Conservation (phyloP, 2,329 filamentous ascomycete genomes). For the Byssochlamys sp. region DNA sequence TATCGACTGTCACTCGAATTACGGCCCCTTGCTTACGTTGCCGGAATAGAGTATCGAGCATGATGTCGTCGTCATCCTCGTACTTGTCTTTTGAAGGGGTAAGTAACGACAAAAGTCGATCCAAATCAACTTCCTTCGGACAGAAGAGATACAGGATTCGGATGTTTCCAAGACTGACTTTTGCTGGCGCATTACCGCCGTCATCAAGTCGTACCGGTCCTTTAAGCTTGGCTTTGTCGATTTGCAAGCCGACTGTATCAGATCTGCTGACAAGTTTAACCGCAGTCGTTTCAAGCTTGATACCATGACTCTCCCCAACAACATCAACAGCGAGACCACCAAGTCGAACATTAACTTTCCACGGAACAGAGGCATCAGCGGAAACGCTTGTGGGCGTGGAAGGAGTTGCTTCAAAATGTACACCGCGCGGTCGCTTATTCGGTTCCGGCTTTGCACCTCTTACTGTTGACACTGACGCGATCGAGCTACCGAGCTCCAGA, state of each 20-base stretch:
- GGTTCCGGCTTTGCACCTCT: conserved; percentile 24
- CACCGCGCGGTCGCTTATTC: conserved; percentile 36
- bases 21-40: conserved; percentile 82
- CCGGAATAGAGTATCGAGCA: conserved; percentile 79
- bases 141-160: conserved; percentile 61
- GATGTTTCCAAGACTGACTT: conserved; percentile 55
- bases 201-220: conserved; percentile 56
- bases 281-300: conserved; percentile 67
- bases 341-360: conserved; percentile 66
- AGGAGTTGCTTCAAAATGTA: conserved; percentile 48
- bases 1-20: conserved; percentile 58
- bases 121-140: conserved; percentile 71
- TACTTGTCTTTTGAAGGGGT: conserved; percentile 88
- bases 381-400: conserved; percentile 16
- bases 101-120: conserved; percentile 71
- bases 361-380: conserved; percentile 12
- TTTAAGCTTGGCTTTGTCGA: conserved; percentile 64
- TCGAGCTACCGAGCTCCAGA: conserved; percentile 75
- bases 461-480: conserved; percentile 60
- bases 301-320: conserved; percentile 65
- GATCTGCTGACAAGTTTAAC: conserved; percentile 71
- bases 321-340: conserved; percentile 68
- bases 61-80: conserved; percentile 80
- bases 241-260: conserved; percentile 60
- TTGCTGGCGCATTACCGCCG: conserved; percentile 44